Conservation (phyloP, 257 asterid genomes). For the Forsythia suspensa region DNA sequence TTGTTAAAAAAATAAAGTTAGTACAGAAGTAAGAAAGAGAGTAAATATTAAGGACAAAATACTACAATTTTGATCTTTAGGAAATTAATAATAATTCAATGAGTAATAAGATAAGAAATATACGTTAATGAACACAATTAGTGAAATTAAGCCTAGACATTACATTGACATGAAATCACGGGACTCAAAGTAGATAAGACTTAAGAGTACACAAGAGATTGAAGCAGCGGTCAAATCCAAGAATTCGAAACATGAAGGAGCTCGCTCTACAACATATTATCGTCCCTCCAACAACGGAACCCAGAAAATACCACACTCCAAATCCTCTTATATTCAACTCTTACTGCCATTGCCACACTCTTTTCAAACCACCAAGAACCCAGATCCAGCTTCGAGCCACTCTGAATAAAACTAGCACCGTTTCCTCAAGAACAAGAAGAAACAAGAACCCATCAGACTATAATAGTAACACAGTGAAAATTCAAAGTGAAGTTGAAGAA, state of each 20-base stretch:
- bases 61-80: too few species aligned
- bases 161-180: not conserved
- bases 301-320: not conserved
- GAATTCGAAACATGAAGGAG: not conserved
- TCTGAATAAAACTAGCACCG: not conserved
- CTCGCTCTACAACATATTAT: not conserved
- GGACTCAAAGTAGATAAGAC: not conserved
- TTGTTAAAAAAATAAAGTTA: too few species aligned
- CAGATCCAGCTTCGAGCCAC: not conserved
- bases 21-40: too few species aligned
- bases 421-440: not conserved
- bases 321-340: not conserved
- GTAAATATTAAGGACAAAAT: too few species aligned
- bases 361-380: not conserved
- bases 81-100: too few species aligned
- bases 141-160: too few species aligned
- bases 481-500: conserved; percentile 13
- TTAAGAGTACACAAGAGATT: not conserved
- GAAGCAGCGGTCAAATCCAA: not conserved
- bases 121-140: too few species aligned
- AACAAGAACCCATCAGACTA: not conserved
- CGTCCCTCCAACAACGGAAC: not conserved
- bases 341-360: not conserved
- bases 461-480: not conserved
- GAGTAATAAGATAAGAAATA: too few species aligned